Evolutionary conservation across 345 rosid species (phyloP), one percentile per base, ranked within the genome.

Genomic region (Alliaria petiolata): DNA sequence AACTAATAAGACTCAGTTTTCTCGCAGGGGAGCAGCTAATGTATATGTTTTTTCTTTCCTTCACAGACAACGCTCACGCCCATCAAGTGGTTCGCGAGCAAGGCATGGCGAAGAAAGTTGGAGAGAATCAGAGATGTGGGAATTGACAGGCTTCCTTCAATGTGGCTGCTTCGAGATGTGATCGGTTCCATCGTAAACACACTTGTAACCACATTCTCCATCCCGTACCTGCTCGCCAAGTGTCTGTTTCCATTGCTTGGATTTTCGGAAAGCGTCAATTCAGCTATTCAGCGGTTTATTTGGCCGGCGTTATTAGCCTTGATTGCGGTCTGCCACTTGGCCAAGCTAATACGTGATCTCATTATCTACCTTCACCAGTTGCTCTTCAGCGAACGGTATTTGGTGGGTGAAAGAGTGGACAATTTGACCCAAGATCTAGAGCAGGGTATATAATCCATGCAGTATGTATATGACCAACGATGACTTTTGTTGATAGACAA

Each of bases 121-220:
- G 31, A 58, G 47, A 61, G 64, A 33, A 38, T 75, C 44, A 52
- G 53, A 12, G 13, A 9, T 11, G 56, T 42, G 16, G 62, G 63
- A 7, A 15, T 75, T 8, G 1, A 33, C 31, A 31, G 45, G 16
- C 52, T 61, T 43, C 57, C 68, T 35, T 26, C 17, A 0, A 25
- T 17, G 40, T 75, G 74, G 79, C 62, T 75, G 58, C 39, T 75
- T 52, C 39, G 63, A 35, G 57, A 61, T 17, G 69, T 75, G 49
- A 13, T 52, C 30, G 68, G 68, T 52, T 69, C 75, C 4, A 22
- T 75, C 14, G 44, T 62, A 25, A 53, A 4, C 62, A 75, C 62
- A 10, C 69, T 75, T n/a, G 10, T 69, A 35, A 68, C 52, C 47
- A 46, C 65, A 10, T 25, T 68, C 2, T 25, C 44, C 13, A 31